phyloP scores from a whole-genome alignment of 176 grass and related monocot genomes.

The Pontederia paniculata region DNA sequence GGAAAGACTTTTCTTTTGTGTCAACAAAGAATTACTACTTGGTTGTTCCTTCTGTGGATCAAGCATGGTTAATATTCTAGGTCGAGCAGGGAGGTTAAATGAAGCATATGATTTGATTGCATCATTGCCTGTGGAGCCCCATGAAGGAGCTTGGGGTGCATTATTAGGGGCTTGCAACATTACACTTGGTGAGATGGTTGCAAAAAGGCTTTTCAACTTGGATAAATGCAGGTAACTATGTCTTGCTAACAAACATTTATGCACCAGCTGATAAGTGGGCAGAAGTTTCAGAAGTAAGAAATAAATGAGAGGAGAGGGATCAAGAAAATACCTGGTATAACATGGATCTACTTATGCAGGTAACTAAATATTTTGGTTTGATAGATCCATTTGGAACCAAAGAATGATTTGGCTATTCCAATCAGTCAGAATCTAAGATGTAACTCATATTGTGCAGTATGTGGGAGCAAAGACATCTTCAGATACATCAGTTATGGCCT shows the following conservation, averaged over 20 bases:
- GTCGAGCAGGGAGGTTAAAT: conserved; percentile 45
- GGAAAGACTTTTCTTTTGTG: conserved; percentile 58
- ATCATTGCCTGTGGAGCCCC: conserved; percentile 51
- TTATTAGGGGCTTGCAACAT: conserved; percentile 72
- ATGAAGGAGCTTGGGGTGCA: conserved; percentile 86
- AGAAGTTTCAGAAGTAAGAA: conserved; percentile 65
- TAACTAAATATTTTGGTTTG: too few relatives aligned
- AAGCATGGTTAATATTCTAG: conserved; percentile 70
- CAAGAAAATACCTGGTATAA: conserved; percentile 58
- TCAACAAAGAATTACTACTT: conserved; percentile 50
- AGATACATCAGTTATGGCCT: too few relatives aligned
- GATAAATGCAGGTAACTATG: conserved; percentile 95
- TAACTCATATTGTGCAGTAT: too few relatives aligned
- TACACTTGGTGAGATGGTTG: conserved; percentile 56
- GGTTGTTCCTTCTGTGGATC: conserved; percentile 58
- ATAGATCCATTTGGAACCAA: too few relatives aligned
- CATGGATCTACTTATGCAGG: conserved; percentile 37
- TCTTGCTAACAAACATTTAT: conserved; percentile 82
- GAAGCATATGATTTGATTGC: conserved; percentile 67
- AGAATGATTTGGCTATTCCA: too few relatives aligned
- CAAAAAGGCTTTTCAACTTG: conserved; percentile 75
- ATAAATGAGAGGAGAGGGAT: conserved; percentile 54
- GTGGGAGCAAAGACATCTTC: too few relatives aligned
- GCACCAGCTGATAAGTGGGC: conserved; percentile 69
- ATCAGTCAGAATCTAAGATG: too few relatives aligned